Percentiles rank a stretch among this genome's conserved stretches.
These are phyloP conservation scores for Beta vulgaris DNA, from an alignment of 148 eudicot species.

Conservation along the genomic window DNA sequence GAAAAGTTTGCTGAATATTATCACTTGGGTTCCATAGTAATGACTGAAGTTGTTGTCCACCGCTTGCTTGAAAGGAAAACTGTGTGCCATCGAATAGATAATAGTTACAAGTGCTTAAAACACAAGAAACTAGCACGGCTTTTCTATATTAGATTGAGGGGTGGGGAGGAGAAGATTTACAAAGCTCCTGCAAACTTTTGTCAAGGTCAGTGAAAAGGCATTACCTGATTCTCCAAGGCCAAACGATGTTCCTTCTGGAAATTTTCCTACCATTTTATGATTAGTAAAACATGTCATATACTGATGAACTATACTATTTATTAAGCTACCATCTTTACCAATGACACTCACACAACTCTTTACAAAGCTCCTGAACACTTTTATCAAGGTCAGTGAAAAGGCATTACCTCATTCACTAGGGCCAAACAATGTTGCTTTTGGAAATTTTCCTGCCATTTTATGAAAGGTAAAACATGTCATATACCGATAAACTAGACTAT, in stretches of 20 bases:
- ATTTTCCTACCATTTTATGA: slow-evolving; percentile 16
- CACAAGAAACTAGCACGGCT: background rate
- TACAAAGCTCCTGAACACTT: no score
- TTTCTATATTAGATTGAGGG: background rate
- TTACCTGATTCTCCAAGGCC: slow-evolving; percentile 33
- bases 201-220: background rate
- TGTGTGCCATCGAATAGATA: slow-evolving; percentile 4
- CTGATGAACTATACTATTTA: background rate
- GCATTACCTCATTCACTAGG: no score
- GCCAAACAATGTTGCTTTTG: no score
- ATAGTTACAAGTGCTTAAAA: background rate
- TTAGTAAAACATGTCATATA: background rate
- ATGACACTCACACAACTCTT: background rate
- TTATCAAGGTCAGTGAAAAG: no score
- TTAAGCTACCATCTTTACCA: no score
- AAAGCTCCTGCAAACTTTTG: background rate
- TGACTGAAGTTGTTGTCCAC: slow-evolving; percentile 36
- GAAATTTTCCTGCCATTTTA: no score
- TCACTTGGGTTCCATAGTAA: slow-evolving; percentile 33
- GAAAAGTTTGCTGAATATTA: slow-evolving; percentile 22
- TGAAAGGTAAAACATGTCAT: no score
- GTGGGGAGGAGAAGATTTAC: background rate
- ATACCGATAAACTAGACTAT: no score
- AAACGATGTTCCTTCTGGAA: slow-evolving; percentile 21
- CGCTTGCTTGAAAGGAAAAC: slow-evolving; percentile 21